Percentiles rank a stretch among this genome's conserved stretches.
Conservation (phyloP, 371 early-diverging fungal genomes). For the Mucor lusitanicus region DNA sequence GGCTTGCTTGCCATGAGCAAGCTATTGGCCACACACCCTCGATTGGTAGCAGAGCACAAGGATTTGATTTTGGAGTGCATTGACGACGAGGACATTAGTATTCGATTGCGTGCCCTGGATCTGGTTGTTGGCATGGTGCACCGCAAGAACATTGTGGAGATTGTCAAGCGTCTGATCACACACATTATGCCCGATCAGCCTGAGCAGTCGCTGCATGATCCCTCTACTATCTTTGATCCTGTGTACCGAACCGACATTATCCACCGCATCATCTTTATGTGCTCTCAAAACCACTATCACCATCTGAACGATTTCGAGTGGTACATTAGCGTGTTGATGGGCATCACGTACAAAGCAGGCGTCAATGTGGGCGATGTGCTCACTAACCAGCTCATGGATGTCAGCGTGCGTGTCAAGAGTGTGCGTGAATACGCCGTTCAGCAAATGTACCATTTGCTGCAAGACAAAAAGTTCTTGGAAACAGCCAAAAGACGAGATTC, state of each 20-base stretch:
- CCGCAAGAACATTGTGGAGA: slow-evolving; percentile 74
- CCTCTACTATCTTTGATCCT: slow-evolving; percentile 64
- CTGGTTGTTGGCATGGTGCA: slow-evolving; percentile 85
- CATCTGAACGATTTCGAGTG: slow-evolving; percentile 93
- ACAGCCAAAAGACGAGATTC: slow-evolving; percentile 64
- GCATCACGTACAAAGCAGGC: slow-evolving; percentile 73
- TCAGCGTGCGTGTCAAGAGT: slow-evolving; percentile 86
- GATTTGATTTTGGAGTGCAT: slow-evolving; percentile 86
- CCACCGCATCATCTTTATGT: slow-evolving; percentile 78
- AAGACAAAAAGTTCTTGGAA: slow-evolving; percentile 64
- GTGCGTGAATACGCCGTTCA: slow-evolving; percentile 77
- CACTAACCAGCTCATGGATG: slow-evolving; percentile 83
- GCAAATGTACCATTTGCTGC: slow-evolving; percentile 67
- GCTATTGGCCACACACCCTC: slow-evolving; percentile 80
- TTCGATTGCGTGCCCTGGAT: slow-evolving; percentile 87
- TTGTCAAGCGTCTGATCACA: slow-evolving; percentile 80
- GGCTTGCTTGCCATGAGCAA: slow-evolving; percentile 86
- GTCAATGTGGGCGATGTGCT: slow-evolving; percentile 74
- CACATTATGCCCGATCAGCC: slow-evolving; percentile 64
- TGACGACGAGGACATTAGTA: slow-evolving; percentile 90
- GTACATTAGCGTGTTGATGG: slow-evolving; percentile 84
- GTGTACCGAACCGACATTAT: slow-evolving; percentile 81
- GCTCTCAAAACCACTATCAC: slow-evolving; percentile 81
- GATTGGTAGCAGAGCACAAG: slow-evolving; percentile 80
- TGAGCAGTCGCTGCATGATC: slow-evolving; percentile 34